phyloP scores from a whole-genome alignment of 306 rosid species.

The Astragalus membranaceus region DNA sequence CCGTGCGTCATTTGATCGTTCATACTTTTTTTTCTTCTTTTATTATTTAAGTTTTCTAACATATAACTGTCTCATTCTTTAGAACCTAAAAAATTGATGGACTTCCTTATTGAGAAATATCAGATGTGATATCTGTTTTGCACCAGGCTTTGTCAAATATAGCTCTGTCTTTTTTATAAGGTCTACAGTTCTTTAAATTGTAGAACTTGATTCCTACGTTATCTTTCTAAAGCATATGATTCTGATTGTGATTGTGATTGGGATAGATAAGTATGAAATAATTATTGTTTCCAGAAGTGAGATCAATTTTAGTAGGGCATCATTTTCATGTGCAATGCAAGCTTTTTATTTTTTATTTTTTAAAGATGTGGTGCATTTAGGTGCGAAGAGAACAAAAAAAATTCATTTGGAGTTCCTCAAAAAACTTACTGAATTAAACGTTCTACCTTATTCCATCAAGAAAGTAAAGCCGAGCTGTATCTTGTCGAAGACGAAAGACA shows the following conservation, averaged over 20 bases:
- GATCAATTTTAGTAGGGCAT: slow-evolving; percentile 25
- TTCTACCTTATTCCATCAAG: slow-evolving; percentile 15
- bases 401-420: background rate
- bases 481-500: slow-evolving; percentile 24
- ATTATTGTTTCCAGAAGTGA: slow-evolving; percentile 19
- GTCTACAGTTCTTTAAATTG: background rate
- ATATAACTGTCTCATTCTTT: slow-evolving; percentile 26
- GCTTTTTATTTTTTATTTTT: background rate
- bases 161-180: background rate
- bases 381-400: slow-evolving; percentile 3
- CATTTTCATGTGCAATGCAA: slow-evolving; percentile 34
- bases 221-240: slow-evolving; percentile 17
- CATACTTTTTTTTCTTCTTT: slow-evolving; percentile 22
- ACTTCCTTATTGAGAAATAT: slow-evolving; percentile 43
- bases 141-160: slow-evolving; percentile 17
- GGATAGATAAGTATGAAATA: slow-evolving; percentile 24
- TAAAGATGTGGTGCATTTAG: slow-evolving; percentile 3
- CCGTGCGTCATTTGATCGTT: slow-evolving; percentile 32
- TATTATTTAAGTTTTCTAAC: slow-evolving; percentile 24
- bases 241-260: slow-evolving; percentile 24
- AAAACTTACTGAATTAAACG: slow-evolving; percentile 13
- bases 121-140: slow-evolving; percentile 28
- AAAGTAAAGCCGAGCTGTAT: slow-evolving; percentile 8
- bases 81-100: slow-evolving; percentile 46
- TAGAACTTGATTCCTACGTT: slow-evolving; percentile 68